A percentile compares a stretch with the other conserved stretches of the same genome.
Conservation (phyloP, 192 early-diverging fungal species). For the Mortierella antarctica region DNA sequence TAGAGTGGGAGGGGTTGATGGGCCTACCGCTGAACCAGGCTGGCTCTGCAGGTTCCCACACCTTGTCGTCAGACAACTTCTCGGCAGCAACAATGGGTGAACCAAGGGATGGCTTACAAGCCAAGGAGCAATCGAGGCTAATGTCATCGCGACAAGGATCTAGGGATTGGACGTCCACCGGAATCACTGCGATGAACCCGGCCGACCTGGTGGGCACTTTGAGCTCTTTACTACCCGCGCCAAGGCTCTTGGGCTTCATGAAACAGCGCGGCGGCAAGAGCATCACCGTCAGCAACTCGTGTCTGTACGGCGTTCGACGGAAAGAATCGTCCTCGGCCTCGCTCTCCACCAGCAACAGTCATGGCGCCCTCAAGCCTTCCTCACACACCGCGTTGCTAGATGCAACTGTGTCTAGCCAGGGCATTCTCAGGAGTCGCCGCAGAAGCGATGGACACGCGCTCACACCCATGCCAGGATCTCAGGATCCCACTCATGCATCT, state of each 20-base stretch:
- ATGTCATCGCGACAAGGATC: not conserved
- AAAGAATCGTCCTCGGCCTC: constrained; percentile 14
- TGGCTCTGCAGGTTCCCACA: not conserved
- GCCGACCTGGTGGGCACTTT: constrained; percentile 7
- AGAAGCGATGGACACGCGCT: constrained; percentile 19
- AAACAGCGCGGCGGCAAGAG: constrained; percentile 46
- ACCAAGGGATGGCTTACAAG: not conserved
- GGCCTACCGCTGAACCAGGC: constrained; percentile 3
- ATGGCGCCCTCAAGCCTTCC: constrained; percentile 6
- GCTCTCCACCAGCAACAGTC: not conserved
- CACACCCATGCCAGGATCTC: not conserved
- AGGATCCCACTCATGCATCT: not conserved
- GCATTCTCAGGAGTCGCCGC: constrained; percentile 11
- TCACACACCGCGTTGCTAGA: constrained; percentile 21
- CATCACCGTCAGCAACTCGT: constrained; percentile 32
- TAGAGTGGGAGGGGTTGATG: constrained; percentile 50
- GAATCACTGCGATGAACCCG: not conserved
- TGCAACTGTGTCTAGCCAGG: not conserved
- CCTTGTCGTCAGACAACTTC: no score
- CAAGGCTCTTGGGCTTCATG: constrained; percentile 44
- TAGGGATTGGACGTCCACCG: not conserved
- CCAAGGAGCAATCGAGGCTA: not conserved
- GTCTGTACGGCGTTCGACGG: constrained; percentile 40
- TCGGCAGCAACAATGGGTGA: not conserved
- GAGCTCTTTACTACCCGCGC: constrained; percentile 40